Percentiles rank a stretch among this genome's conserved stretches.
Evolutionary conservation across 495 filamentous ascomycete species (phyloP).

Genomic region (Aspergillus panamensis): DNA sequence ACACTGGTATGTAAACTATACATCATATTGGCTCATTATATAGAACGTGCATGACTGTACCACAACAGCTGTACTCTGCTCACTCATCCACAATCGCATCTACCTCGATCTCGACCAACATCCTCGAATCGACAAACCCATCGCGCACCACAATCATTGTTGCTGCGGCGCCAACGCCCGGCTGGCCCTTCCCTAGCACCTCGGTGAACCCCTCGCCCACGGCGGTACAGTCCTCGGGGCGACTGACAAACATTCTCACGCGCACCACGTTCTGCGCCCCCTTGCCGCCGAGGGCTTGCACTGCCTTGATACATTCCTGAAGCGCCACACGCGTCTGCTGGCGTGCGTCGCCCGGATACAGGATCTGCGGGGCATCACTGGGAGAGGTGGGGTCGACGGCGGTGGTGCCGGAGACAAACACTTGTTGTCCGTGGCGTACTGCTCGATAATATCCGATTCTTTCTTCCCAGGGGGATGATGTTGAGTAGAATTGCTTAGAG

Average conservation of each 20-base stretch:
- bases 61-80: no score
- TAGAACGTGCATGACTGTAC: no score
- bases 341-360: conserved; percentile 38
- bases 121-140: conserved; percentile 44
- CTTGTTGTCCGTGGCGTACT: conserved; percentile 38
- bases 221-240: conserved; percentile 32
- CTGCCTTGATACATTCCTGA: conserved; percentile 38
- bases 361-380: conserved; percentile 31
- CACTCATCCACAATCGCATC: conserved; percentile 37
- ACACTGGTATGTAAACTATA: background rate
- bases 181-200: conserved; percentile 28
- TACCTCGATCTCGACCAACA: conserved; percentile 47
- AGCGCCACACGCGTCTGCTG: conserved; percentile 39
- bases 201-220: conserved; percentile 37
- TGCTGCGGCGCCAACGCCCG: conserved; percentile 35
- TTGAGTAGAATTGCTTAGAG: conserved; percentile 24
- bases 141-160: conserved; percentile 43
- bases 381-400: conserved; percentile 37
- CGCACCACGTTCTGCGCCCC: conserved; percentile 38
- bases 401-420: conserved; percentile 49
- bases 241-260: conserved; percentile 40
- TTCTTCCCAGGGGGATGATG: conserved; percentile 43
- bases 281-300: conserved; percentile 39
- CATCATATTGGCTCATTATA: background rate
- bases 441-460: conserved; percentile 47